These are phyloP conservation scores for Penicillium freii DNA, from an alignment of 2,329 filamentous ascomycete species.

Conservation along the genomic window DNA sequence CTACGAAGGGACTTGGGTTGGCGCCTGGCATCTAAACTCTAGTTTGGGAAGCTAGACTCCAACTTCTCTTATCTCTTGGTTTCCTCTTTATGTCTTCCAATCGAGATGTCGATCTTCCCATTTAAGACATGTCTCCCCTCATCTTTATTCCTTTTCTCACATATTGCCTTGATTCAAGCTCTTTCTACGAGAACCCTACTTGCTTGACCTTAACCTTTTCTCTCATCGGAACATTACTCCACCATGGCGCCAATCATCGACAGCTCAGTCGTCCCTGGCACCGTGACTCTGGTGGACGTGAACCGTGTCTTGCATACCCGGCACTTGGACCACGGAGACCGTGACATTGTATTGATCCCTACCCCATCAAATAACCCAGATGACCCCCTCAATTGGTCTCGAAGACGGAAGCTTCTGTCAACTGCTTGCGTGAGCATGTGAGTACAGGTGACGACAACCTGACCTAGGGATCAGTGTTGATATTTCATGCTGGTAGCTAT, in stretches of 20 bases:
- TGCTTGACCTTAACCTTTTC: not conserved
- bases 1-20: no score
- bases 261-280: slow-evolving; percentile 41
- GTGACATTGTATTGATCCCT: slow-evolving; percentile 45
- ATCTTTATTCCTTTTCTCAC: not conserved
- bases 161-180: no score
- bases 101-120: not conserved
- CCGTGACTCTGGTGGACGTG: slow-evolving; percentile 45
- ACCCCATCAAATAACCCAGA: slow-evolving; percentile 47
- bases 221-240: not conserved
- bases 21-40: no score
- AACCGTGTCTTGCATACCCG: slow-evolving; percentile 35
- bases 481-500: slow-evolving; percentile 28
- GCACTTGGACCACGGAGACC: slow-evolving; percentile 29
- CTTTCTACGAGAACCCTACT: not conserved
- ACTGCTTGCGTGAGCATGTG: slow-evolving; percentile 45
- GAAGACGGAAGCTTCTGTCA: slow-evolving; percentile 43
- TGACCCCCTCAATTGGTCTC: slow-evolving; percentile 50
- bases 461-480: not conserved
- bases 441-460: slow-evolving; percentile 10
- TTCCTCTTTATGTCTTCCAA: no score
- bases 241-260: slow-evolving; percentile 31
- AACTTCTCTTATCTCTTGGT: no score
- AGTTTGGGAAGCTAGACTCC: no score
- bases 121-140: not conserved